Evolutionary conservation across 2,329 filamentous ascomycete genomes (phyloP), one percentile per base, ranked within the genome.

Genomic region (Pyrenochaeta sp.): DNA sequence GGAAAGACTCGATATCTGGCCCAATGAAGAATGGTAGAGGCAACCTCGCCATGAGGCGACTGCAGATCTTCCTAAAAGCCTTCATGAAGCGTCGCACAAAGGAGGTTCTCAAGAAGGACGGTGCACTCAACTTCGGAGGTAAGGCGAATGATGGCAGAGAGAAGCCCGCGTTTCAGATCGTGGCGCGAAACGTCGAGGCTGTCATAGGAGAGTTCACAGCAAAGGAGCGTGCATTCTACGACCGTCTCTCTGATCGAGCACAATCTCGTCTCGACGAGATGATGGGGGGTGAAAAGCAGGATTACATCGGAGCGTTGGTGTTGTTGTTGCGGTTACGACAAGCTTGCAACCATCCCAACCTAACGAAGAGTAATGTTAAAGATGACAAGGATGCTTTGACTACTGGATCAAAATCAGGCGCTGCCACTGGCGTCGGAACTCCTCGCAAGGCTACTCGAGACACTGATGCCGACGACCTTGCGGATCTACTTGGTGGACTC

Each of bases 81-180:
- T 97, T 97, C 80, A 99, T 99, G 95, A 97, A 98, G 81, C 89
- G 95, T n/a, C 88, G 95, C 42, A 98, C 93, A 8, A 99, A 99
- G 78, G 93, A 97, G 24, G 92, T 99, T n/a, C 81, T 99, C 59
- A 97, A 95, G 78, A 85, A 92, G 67, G 92, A 92, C 10, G 91
- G 92, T 10, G 92, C 91, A 0, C 81, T 96, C 19, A 91, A 91
- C 59, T 89, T 91, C 27, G 91, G 91, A 37, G 88, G 90, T 51
- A 91, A 92, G 73, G 77, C 77, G 0, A 82, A 85, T 48, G 82
- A 84, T 4, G 87, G 85, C 13, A 80, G 81, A 49, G 78, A 81
- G 6, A 85, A 85, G 1, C 86, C 87, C 0, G 89, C 88, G 1
- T 97, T 99, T 82, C 92, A 93, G 76, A 94, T 98, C 59, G 95